These are phyloP conservation scores for Colletotrichum chlorophyti DNA, from an alignment of 2,329 filamentous ascomycete species.

Conservation along the genomic window DNA sequence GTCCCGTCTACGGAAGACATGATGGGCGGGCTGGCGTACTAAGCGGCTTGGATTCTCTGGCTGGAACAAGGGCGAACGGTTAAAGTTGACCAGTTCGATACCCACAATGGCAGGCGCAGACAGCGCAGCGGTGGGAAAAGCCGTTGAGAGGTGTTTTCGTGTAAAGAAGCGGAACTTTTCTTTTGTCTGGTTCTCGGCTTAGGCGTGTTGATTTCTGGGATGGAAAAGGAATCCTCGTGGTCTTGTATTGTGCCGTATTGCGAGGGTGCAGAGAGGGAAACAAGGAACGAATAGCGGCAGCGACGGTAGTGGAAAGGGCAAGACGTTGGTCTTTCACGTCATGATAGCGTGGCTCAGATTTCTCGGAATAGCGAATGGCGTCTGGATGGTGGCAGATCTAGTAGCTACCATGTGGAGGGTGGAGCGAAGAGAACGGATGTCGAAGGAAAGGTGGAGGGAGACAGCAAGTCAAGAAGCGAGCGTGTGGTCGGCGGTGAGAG, in stretches of 20 bases:
- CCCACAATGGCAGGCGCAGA: background rate
- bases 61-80: background rate
- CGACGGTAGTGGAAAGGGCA: conserved; percentile 19
- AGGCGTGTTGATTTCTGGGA: conserved; percentile 6
- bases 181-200: conserved; percentile 9
- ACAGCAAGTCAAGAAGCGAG: background rate
- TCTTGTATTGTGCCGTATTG: conserved; percentile 6
- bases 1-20: conserved; percentile 18
- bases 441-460: conserved; percentile 1
- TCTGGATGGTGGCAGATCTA: background rate
- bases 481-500: background rate
- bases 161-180: background rate
- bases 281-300: conserved; percentile 17
- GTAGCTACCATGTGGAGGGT: background rate
- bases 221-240: conserved; percentile 1
- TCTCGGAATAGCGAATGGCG: conserved; percentile 7
- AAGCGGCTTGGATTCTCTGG: background rate
- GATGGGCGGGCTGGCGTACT: background rate
- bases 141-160: background rate
- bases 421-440: conserved; percentile 9
- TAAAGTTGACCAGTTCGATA: background rate
- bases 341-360: conserved; percentile 24
- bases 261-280: conserved; percentile 18
- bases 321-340: conserved; percentile 27
- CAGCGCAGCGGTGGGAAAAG: background rate